phyloP scores from a whole-genome alignment of 345 rosid species.

The Gossypium mustelinum region DNA sequence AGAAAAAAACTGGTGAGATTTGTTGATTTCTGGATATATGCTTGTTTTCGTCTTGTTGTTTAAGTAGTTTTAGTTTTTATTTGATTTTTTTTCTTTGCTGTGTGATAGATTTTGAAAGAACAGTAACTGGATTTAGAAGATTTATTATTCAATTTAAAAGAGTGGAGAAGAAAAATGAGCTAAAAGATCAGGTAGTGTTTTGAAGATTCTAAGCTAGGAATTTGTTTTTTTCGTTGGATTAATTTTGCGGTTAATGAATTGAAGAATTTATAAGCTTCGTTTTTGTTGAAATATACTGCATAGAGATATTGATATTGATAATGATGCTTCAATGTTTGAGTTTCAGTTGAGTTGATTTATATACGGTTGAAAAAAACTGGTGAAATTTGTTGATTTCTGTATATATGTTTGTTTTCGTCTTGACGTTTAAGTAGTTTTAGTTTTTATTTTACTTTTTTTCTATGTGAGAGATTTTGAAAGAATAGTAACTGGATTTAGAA shows the following conservation, averaged over 20 bases:
- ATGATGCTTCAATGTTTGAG: not conserved
- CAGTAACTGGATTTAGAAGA: not conserved
- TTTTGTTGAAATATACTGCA: conserved; percentile 2
- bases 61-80: too few relatives aligned
- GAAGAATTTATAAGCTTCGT: not conserved
- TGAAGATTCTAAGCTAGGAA: not conserved
- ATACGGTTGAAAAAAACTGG: not conserved
- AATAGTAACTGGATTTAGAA: not conserved
- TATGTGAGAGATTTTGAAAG: conserved; percentile 7
- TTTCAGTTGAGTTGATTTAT: conserved; percentile 2
- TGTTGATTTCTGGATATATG: not conserved
- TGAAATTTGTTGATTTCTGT: not conserved
- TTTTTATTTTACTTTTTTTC: not conserved
- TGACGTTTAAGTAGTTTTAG: too few relatives aligned
- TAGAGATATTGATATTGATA: not conserved
- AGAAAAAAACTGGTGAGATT: not conserved
- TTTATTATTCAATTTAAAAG: not conserved
- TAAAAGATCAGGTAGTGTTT: not conserved
- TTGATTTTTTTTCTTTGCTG: not conserved
- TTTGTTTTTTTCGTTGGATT: not conserved
- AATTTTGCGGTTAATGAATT: not conserved
- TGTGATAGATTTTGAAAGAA: conserved; percentile 10
- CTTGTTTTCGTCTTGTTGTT: too few relatives aligned
- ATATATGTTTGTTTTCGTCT: too few relatives aligned
- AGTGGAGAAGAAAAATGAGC: conserved; percentile 8